Base-by-base conservation (phyloP, 192 early-diverging fungal genomes). In the Linnemannia zychae region DNA sequence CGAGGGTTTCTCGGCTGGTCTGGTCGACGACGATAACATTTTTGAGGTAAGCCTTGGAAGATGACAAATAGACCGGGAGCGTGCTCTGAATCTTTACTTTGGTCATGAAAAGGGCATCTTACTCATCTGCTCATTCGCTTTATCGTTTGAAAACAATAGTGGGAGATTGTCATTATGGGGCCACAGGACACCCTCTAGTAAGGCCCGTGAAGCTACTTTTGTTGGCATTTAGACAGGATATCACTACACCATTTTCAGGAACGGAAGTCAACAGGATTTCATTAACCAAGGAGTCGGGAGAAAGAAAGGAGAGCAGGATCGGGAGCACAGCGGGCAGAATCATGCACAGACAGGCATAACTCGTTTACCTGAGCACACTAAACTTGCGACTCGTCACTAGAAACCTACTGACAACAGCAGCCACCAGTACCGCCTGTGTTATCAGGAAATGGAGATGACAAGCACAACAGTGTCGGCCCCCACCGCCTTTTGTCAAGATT, bases 121-220 rank as follows among this genome's bases (percentile, higher is more conserved):
- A 28, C 65, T 63, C 57, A 68, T 44, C 17, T 48, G 20, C 46
- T 33, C n/a, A n/a, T n/a, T 31, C 20, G 7, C 24, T 11, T 36
- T 44, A 69, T 67, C 7, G 49, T 46, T n/a, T 67, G n/a, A 17
- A 17, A 49, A 48, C 16, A 76, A 70, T 84, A 95, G 94, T 96
- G 96, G 96, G 95, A 96, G 71, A 93, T 99, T 37, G 93, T 97
- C 89, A 92, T 99, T 76, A 92, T 98, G 66, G 97, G 97, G 44
- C 95, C 96, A 44, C 90, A 93, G 57, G 96, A 95, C 60, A 96
- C 97, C 24, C 87, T 94, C 52, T 98, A 97, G 94, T 95, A 92
- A 91, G 94, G 84, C 48, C 44, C 46, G 69, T 65, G 44, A 31
- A 63, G 57, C 12, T n/a, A 31, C 31, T 63, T 63, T 9, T n/a